Percentiles rank a stretch among this genome's conserved stretches.
These are phyloP conservation scores for Quercus suber DNA, from an alignment of 306 rosid species.

Conservation along the genomic window DNA sequence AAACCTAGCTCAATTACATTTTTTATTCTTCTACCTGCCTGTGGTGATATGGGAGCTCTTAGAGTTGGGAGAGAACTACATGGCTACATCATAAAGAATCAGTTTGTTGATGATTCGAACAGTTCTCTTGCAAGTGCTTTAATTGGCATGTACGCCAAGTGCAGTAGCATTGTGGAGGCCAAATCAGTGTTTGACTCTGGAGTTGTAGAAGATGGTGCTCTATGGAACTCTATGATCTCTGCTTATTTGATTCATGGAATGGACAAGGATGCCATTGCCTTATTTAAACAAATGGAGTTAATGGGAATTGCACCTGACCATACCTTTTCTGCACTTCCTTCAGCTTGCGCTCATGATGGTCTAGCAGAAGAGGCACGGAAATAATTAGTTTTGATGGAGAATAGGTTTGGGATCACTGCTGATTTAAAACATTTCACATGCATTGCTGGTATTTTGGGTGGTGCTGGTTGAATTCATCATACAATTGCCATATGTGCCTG, in stretches of 20 bases:
- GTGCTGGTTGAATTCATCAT: too few relatives aligned
- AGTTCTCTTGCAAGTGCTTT: conserved; percentile 21
- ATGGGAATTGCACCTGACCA: too few relatives aligned
- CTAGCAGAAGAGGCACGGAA: too few relatives aligned
- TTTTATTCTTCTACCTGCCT: conserved; percentile 33
- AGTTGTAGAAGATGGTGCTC: conserved; percentile 12
- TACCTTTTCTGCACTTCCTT: too few relatives aligned
- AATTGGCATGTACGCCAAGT: conserved; percentile 29
- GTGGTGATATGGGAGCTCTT: conserved; percentile 22
- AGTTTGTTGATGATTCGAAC: neutral
- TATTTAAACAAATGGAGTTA: too few relatives aligned
- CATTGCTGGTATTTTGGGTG: neutral
- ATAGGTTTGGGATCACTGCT: neutral
- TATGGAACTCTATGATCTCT: conserved; percentile 24
- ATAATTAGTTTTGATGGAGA: too few relatives aligned
- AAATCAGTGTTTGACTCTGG: conserved; percentile 28
- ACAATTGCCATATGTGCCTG: too few relatives aligned
- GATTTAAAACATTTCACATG: neutral
- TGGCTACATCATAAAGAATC: conserved; percentile 33
- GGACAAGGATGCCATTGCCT: conserved; percentile 10
- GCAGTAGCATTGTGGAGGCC: conserved; percentile 27
- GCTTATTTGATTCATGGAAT: conserved; percentile 15
- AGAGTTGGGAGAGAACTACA: conserved; percentile 33
- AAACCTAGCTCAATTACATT: conserved; percentile 35
- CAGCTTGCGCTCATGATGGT: too few relatives aligned